Percentiles rank a stretch among this genome's conserved stretches.
These are phyloP conservation scores for Cladophialophora chaetospira DNA, from an alignment of 2,329 filamentous ascomycete genomes.

Conservation along the genomic window DNA sequence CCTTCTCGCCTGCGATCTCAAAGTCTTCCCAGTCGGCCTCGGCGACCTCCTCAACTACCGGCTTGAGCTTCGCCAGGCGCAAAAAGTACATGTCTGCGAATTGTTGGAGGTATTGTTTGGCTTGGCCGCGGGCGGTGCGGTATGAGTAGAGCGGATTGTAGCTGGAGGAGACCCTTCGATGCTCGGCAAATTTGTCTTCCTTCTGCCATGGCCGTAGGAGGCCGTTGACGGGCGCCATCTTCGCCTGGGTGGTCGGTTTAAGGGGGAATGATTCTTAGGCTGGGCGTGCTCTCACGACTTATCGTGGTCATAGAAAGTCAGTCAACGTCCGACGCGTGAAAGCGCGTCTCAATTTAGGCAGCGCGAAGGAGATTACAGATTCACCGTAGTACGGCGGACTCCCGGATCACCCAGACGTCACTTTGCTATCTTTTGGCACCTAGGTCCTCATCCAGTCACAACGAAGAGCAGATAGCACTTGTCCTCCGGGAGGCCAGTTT, in stretches of 20 bases:
- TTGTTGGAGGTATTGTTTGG: slow-evolving; percentile 83
- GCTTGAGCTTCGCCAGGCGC: slow-evolving; percentile 83
- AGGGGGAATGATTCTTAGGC: background rate
- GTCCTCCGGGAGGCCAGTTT: background rate
- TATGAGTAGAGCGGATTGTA: slow-evolving; percentile 81
- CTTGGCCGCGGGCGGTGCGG: slow-evolving; percentile 63
- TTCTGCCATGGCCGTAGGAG: slow-evolving; percentile 25
- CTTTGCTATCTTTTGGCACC: background rate
- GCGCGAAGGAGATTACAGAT: background rate
- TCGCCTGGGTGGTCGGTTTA: background rate
- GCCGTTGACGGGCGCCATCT: slow-evolving; percentile 22
- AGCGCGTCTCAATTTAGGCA: background rate
- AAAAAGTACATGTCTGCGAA: slow-evolving; percentile 98
- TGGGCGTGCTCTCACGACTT: too few relatives aligned
- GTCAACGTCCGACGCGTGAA: background rate
- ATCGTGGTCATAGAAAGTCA: background rate
- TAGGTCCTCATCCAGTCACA: background rate
- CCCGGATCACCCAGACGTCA: too few relatives aligned
- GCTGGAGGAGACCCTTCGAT: slow-evolving; percentile 50
- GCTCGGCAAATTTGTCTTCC: slow-evolving; percentile 50
- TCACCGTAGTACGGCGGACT: background rate
- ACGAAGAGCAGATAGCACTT: background rate
- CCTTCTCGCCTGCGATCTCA: slow-evolving; percentile 72
- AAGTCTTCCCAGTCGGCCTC: slow-evolving; percentile 75
- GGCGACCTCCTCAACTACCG: slow-evolving; percentile 74